Base-by-base conservation (phyloP, 352 stramenopile genomes). In the Phytopythium mirpurense region DNA sequence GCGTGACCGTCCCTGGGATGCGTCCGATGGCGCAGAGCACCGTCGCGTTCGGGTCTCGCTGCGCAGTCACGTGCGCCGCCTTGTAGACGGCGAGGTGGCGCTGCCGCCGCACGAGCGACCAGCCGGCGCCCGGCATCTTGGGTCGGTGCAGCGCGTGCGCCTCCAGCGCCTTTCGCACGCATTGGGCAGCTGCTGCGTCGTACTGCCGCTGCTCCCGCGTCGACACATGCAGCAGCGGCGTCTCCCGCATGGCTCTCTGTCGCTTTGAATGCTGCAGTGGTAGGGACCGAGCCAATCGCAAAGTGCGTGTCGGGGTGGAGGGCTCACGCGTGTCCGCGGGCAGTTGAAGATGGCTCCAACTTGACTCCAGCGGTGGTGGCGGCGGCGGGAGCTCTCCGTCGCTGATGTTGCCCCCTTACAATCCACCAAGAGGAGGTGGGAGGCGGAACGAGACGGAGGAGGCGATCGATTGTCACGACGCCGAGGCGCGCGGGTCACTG, bases 21-120 rank as follows among this genome's bases (percentile, higher is more conserved):
- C 68, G 36, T 21, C 68, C 68, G 36, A 65, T 61, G 27, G 68
- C 65, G 45, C 70, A 67, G 26, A 78, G 59, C 11, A 78, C 57
- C 34, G 65, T 73, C 50, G 71, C 60, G 21, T 63, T 64, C 26
- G 72, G 60, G 53, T 78, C 60, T 2, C 51, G 56, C 10, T 65
- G 6, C 19, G 36, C 42, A 7, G 24, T 11, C 0, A 1, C 8
- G 12, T 19, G 29, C 5, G 46, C 18, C n/a, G 46, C 24, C 35
- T 45, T 54, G 35, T 54, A 54, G 21, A 54, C 48, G 19, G 48
- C 15, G 35, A 54, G 21, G 34, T 27, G 48, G 35, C n/a, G 48
- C 48, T 45, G 48, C 5, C 48, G 34, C 5, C 48, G 48, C 21
- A 54, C 48, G 24, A 54, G 35, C 48, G 48, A 45, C 48, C 48